These are phyloP conservation scores for Tricholoma saponaceum DNA, from an alignment of 768 basidiomycete genomes.

Conservation along the genomic window DNA sequence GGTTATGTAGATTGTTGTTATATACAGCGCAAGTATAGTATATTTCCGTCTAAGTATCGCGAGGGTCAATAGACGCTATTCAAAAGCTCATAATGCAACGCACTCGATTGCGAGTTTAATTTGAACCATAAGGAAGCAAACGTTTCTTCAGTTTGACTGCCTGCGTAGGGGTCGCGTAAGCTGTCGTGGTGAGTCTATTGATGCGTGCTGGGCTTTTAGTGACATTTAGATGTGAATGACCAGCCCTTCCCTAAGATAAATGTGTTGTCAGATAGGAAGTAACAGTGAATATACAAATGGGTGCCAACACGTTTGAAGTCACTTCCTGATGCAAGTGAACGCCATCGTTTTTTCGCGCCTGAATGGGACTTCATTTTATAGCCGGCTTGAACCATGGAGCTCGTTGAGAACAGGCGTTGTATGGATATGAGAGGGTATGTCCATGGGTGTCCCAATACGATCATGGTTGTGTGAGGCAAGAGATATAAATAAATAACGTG, in stretches of 20 bases:
- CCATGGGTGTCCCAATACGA: conserved; percentile 9
- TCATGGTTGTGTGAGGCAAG: no score
- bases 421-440: conserved; percentile 13
- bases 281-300: background rate
- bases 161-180: conserved; percentile 64
- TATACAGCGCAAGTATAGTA: background rate
- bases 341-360: conserved; percentile 80
- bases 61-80: background rate
- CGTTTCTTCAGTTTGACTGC: conserved; percentile 61
- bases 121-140: conserved; percentile 63
- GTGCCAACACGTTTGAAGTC: conserved; percentile 70
- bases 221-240: conserved; percentile 69
- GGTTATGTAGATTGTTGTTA: background rate
- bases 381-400: conserved; percentile 47
- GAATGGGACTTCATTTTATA: conserved; percentile 81
- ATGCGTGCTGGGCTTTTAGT: conserved; percentile 61
- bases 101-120: conserved; percentile 10
- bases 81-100: background rate
- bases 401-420: conserved; percentile 56
- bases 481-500: no score
- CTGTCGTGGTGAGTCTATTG: conserved; percentile 60
- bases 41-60: background rate
- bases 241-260: conserved; percentile 57
- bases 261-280: background rate
- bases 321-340: conserved; percentile 57